Base-by-base conservation (phyloP, 192 early-diverging fungal genomes). In the Podila epigama region DNA sequence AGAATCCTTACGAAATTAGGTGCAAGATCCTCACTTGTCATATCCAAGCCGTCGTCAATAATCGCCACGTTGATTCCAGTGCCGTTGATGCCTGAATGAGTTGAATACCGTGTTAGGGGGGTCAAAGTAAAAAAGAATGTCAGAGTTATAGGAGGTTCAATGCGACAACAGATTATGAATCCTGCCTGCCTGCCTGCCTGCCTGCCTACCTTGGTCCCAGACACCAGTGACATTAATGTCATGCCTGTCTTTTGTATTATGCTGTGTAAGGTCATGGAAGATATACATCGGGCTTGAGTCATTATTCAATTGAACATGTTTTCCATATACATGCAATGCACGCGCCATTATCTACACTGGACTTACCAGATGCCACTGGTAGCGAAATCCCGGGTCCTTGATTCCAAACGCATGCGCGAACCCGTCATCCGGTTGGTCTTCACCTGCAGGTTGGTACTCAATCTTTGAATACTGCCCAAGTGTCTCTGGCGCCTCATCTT, bases 31-130 rank as follows among this genome's bases (percentile, higher is more conserved):
- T 92, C 85, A 70, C 88, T 88, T 1, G 84, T 84, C 70, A 91
- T 91, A 66, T 99, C 96, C 53, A 99, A 75, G 2, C 97, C 97
- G 68, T 99, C 97, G 69, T 99, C 97, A 20, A 99, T 87, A 60
- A 99, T 91, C 27, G 92, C 94, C 11, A 98, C 97, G 2, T 91
- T 90, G 0, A 94, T 89, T 40, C 89, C 89, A 27, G 91, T 83
- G 18, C 97, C 97, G 29, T 92, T 96, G 51, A 97, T 90, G 39
- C 94, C 91, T 92, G 15, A n/a, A n/a, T n/a, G n/a, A n/a, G n/a
- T n/a, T n/a, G n/a, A n/a, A n/a, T n/a, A n/a, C n/a, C n/a, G n/a
- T n/a, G n/a, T n/a, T n/a, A n/a, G n/a, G n/a, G n/a, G n/a, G 20
- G 20, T 2, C n/a, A 44, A n/a, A 16, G 5, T 9, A 8, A 0